Conservation (phyloP, 345 rosid genomes). For the Mercurialis annua region DNA sequence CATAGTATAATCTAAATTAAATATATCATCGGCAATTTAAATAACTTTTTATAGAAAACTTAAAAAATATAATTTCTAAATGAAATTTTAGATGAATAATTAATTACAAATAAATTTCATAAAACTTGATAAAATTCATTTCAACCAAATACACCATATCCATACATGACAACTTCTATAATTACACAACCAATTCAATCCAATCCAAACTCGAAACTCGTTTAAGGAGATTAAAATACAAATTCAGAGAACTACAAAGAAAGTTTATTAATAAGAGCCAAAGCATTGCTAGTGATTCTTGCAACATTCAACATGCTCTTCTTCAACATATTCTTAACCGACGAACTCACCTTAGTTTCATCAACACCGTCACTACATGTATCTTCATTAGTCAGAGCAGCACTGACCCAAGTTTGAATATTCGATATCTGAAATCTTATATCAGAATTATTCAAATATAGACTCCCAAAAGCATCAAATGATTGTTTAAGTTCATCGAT, state of each 20-base stretch:
- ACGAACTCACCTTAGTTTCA: constrained; percentile 34
- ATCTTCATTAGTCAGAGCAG: constrained; percentile 61
- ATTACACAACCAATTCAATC: no score
- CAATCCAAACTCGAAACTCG: no score
- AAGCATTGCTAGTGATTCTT: constrained; percentile 54
- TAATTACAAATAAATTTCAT: no score
- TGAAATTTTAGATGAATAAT: no score
- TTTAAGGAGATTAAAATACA: no score
- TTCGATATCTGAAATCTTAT: constrained; percentile 36
- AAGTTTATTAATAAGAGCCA: constrained; percentile 48
- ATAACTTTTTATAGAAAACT: no score
- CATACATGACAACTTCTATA: no score
- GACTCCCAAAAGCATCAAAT: constrained; percentile 26
- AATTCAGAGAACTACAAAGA: neutral
- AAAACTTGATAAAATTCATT: no score
- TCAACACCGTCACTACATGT: constrained; percentile 69
- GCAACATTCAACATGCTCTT: constrained; percentile 38
- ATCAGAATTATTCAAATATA: constrained; percentile 8
- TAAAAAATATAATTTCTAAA: no score
- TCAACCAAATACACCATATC: no score
- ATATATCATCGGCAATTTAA: no score
- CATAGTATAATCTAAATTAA: no score
- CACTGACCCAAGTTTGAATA: constrained; percentile 61
- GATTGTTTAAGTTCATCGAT: constrained; percentile 55
- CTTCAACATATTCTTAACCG: constrained; percentile 40